Conservation (phyloP, 768 basidiomycete species). For the Agrocybe pediades region DNA sequence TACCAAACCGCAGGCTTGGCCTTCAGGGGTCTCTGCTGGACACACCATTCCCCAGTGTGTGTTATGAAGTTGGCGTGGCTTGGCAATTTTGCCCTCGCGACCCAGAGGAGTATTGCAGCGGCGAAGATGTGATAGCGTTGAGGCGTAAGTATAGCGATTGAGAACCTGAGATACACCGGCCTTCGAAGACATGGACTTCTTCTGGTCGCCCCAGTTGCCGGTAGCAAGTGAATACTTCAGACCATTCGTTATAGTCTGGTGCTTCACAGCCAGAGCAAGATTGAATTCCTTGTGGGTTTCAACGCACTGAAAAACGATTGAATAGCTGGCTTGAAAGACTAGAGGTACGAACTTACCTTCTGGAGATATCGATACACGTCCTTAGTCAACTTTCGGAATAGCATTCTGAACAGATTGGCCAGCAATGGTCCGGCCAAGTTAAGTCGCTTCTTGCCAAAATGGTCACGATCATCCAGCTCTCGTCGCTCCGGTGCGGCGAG, state of each 20-base stretch:
- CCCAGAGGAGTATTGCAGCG: slow-evolving; percentile 98
- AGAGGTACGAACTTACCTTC: slow-evolving; percentile 60
- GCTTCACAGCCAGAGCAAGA: slow-evolving; percentile 88
- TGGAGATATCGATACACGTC: slow-evolving; percentile 97
- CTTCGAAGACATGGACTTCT: slow-evolving; percentile 97
- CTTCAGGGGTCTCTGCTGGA: slow-evolving; percentile 99
- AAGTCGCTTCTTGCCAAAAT: slow-evolving; percentile 97
- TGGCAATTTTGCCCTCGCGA: slow-evolving; percentile 98
- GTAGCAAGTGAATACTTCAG: slow-evolving; percentile 97
- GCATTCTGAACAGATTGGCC: slow-evolving; percentile 96
- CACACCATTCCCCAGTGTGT: slow-evolving; percentile 99
- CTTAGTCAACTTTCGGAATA: slow-evolving; percentile 94
- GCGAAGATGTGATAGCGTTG: slow-evolving; percentile 95
- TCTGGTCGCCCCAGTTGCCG: slow-evolving; percentile 99
- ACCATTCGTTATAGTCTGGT: slow-evolving; percentile 97
- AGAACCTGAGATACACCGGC: slow-evolving; percentile 99
- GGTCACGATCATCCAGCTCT: slow-evolving; percentile 98
- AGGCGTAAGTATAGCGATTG: slow-evolving; percentile 98
- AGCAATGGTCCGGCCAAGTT: slow-evolving; percentile 95
- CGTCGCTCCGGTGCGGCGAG: slow-evolving; percentile 92
- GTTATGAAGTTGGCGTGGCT: slow-evolving; percentile 98
- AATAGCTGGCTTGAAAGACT: background rate
- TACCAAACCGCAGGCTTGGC: slow-evolving; percentile 98
- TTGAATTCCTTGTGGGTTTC: slow-evolving; percentile 96
- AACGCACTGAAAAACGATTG: slow-evolving; percentile 70